Percentiles rank a stretch among this genome's conserved stretches.
Conservation (phyloP, 1,284 basidiomycete species). For the Melampsora americana region DNA sequence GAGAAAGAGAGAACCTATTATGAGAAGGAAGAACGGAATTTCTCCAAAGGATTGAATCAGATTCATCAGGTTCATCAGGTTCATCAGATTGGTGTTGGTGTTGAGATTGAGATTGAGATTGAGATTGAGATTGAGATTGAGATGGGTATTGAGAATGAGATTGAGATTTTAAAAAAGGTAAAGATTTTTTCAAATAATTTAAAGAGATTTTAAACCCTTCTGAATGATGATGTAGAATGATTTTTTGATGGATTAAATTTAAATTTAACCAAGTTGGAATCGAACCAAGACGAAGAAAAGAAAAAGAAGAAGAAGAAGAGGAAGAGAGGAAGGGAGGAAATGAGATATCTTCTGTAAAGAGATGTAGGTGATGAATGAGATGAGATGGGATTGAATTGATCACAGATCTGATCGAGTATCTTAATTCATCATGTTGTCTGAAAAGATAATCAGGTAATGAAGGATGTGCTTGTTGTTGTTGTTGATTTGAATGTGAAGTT, state of each 20-base stretch:
- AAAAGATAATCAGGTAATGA: slow-evolving; percentile 1
- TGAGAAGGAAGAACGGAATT: slow-evolving; percentile 1
- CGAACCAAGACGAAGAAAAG: background rate
- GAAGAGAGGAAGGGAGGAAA: too few species aligned
- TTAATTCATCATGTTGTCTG: slow-evolving; percentile 38
- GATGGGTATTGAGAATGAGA: too few species aligned
- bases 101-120: too few species aligned
- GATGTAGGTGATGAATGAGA: background rate
- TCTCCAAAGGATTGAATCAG: background rate
- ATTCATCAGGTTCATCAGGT: too few species aligned
- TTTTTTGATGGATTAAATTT: background rate
- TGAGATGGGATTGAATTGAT: background rate
- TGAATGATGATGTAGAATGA: background rate
- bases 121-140: too few species aligned
- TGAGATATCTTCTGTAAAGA: slow-evolving; percentile 17
- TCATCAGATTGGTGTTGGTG: too few species aligned
- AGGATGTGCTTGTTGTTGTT: background rate
- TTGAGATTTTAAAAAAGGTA: too few species aligned
- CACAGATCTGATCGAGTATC: slow-evolving; percentile 6
- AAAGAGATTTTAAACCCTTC: background rate
- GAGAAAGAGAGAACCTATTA: slow-evolving; percentile 20
- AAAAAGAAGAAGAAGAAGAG: background rate
- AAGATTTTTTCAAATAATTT: background rate
- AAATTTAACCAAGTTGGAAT: background rate
- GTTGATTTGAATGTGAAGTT: too few species aligned